Conservation (phyloP, 2,329 filamentous ascomycete genomes). For the Aspergillus costaricaensis region DNA sequence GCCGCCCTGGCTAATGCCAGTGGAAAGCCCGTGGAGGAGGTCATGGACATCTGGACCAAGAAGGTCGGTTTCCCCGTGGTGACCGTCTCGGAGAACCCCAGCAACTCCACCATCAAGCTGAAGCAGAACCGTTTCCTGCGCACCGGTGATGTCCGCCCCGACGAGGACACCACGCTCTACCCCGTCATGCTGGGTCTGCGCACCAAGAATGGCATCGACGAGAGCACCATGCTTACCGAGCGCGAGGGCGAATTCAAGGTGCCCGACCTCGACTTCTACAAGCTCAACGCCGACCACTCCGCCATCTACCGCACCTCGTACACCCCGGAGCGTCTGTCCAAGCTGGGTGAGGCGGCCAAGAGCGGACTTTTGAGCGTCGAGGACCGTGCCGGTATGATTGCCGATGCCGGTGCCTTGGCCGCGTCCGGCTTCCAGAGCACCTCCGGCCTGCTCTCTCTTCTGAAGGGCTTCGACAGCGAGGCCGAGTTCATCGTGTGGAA, state of each 20-base stretch:
- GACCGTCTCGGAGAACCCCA: conserved; percentile 74
- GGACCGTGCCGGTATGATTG: conserved; percentile 92
- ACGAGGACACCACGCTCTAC: conserved; percentile 85
- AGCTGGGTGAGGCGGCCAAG: conserved; percentile 85
- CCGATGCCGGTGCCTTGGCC: conserved; percentile 86
- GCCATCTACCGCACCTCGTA: conserved; percentile 92
- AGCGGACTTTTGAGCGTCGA: conserved; percentile 78
- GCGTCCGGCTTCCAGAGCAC: conserved; percentile 92
- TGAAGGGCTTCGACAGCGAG: conserved; percentile 81
- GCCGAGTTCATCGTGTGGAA: conserved; percentile 93
- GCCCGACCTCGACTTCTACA: conserved; percentile 83
- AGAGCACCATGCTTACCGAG: conserved; percentile 69
- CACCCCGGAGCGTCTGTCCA: conserved; percentile 75
- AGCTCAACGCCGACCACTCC: conserved; percentile 93
- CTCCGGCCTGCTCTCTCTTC: conserved; percentile 78
- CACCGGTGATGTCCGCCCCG: conserved; percentile 88
- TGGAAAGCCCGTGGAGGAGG: conserved; percentile 83
- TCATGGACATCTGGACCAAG: conserved; percentile 98
- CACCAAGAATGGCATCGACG: conserved; percentile 79
- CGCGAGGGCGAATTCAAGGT: conserved; percentile 79
- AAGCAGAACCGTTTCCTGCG: conserved; percentile 95
- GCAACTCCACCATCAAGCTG: conserved; percentile 72
- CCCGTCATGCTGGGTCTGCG: conserved; percentile 86
- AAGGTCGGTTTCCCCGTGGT: conserved; percentile 92
- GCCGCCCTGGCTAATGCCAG: conserved; percentile 82